Percentiles rank a stretch among this genome's conserved stretches.
These are phyloP conservation scores for Pleurotus cornucopiae DNA, from an alignment of 768 basidiomycete genomes.

Conservation along the genomic window DNA sequence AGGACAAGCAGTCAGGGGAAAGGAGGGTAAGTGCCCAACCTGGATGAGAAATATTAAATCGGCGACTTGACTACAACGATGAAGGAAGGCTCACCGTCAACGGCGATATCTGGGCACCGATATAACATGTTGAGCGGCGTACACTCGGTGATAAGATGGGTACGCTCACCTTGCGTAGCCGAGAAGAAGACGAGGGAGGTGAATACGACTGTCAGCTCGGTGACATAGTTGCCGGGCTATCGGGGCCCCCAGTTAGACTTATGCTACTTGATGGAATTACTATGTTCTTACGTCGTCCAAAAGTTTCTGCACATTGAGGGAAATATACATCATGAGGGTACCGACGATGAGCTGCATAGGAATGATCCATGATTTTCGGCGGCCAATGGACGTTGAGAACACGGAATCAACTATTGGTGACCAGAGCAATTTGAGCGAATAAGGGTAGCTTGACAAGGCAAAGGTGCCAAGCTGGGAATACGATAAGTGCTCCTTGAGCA, in stretches of 20 bases:
- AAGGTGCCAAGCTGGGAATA: conserved; percentile 97
- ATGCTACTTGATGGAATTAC: conserved; percentile 5
- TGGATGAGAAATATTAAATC: conserved; percentile 17
- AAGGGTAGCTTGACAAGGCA: conserved; percentile 89
- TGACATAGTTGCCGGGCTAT: conserved; percentile 80
- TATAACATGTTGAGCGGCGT: conserved; percentile 14
- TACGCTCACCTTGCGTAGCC: conserved; percentile 83
- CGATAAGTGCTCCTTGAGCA: conserved; percentile 90
- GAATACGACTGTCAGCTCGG: conserved; percentile 77
- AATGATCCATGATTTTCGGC: conserved; percentile 98
- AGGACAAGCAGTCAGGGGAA: conserved; percentile 90
- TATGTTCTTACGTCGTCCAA: conserved; percentile 64
- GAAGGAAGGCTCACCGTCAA: conserved; percentile 66
- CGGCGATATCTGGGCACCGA: conserved; percentile 76
- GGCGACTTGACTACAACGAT: not conserved
- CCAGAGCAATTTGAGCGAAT: conserved; percentile 96
- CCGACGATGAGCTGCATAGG: conserved; percentile 95
- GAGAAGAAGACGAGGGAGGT: conserved; percentile 90
- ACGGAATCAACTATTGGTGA: conserved; percentile 95
- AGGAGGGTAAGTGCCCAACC: conserved; percentile 82
- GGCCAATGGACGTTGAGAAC: conserved; percentile 78
- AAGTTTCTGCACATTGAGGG: conserved; percentile 67
- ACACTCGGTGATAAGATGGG: not conserved
- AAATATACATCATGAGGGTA: conserved; percentile 74
- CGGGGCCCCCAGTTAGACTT: conserved; percentile 12